Percentiles rank a stretch among this genome's conserved stretches.
Conservation (phyloP, 306 rosid species). For the Fagus crenata region DNA sequence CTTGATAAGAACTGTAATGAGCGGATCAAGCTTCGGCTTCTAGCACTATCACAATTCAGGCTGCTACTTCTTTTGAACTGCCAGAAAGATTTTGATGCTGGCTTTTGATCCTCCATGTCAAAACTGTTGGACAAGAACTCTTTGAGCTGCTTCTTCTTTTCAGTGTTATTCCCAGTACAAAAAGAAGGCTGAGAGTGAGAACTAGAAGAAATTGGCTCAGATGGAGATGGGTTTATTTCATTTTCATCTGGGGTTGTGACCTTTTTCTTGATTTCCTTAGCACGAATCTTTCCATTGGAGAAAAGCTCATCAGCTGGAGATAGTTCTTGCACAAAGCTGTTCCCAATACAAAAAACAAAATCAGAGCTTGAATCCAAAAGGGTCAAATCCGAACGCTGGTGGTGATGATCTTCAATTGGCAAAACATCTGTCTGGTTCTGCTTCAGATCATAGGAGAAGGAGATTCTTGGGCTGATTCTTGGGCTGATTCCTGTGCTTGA, state of each 20-base stretch:
- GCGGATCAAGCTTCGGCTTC: slow-evolving; percentile 53
- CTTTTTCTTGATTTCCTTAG: slow-evolving; percentile 52
- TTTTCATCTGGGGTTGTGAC: slow-evolving; percentile 10
- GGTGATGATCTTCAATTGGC: slow-evolving; percentile 31
- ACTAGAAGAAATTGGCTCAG: slow-evolving; percentile 9
- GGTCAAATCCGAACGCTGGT: slow-evolving; percentile 41
- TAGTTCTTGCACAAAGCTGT: slow-evolving; percentile 50
- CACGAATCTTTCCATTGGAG: slow-evolving; percentile 79
- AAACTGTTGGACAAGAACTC: slow-evolving; percentile 59
- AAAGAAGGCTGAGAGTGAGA: slow-evolving; percentile 19
- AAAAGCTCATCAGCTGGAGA: slow-evolving; percentile 93
- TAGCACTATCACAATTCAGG: slow-evolving; percentile 58
- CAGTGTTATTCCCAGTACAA: slow-evolving; percentile 6
- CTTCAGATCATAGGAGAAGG: slow-evolving; percentile 83
- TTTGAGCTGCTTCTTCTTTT: slow-evolving; percentile 81
- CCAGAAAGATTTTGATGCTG: slow-evolving; percentile 67
- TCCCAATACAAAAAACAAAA: slow-evolving; percentile 72
- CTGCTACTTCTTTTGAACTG: slow-evolving; percentile 88
- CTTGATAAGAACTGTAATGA: slow-evolving; percentile 81
- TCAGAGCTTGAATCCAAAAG: slow-evolving; percentile 64
- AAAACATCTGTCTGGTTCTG: slow-evolving; percentile 37
- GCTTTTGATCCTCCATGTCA: slow-evolving; percentile 51
- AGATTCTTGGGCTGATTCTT: slow-evolving; percentile 91
- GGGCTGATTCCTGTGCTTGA: slow-evolving; percentile 63
- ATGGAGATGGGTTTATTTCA: slow-evolving; percentile 26